These are phyloP conservation scores for Neurospora hispaniola DNA, from an alignment of 495 filamentous ascomycete genomes.

Conservation along the genomic window DNA sequence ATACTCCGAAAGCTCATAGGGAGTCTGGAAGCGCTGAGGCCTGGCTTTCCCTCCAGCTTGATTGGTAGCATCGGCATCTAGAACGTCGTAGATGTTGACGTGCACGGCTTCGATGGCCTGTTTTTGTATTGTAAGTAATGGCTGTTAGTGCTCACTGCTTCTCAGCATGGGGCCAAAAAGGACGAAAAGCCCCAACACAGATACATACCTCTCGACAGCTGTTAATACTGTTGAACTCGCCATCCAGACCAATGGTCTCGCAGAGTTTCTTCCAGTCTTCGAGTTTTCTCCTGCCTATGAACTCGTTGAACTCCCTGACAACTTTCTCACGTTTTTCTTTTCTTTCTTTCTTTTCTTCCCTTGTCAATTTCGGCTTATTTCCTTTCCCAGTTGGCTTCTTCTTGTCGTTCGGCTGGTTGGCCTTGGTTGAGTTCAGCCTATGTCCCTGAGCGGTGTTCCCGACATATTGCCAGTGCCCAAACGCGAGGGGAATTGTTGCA, in stretches of 20 bases:
- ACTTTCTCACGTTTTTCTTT: background rate
- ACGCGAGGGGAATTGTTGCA: background rate
- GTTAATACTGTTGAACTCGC: no score
- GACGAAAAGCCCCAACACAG: background rate
- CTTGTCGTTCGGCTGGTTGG: background rate
- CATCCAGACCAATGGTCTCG: background rate
- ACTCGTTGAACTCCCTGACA: background rate
- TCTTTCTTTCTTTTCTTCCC: background rate
- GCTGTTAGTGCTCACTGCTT: no score
- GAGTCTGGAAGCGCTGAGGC: background rate
- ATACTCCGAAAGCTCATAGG: background rate
- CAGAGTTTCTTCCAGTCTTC: background rate
- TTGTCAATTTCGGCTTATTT: background rate
- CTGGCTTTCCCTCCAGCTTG: background rate
- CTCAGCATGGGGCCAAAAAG: no score
- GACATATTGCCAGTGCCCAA: background rate
- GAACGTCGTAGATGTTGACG: background rate
- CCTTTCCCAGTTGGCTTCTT: background rate
- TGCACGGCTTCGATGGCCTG: background rate
- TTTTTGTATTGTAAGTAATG: no score
- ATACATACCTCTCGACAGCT: background rate
- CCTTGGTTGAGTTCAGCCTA: background rate
- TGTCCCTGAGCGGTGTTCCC: background rate
- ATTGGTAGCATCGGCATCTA: fast-evolving
- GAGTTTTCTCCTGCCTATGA: background rate